Evolutionary conservation across 2,329 filamentous ascomycete genomes (phyloP), one percentile per base, ranked within the genome.

Genomic region (Aspergillus sclerotialis): DNA sequence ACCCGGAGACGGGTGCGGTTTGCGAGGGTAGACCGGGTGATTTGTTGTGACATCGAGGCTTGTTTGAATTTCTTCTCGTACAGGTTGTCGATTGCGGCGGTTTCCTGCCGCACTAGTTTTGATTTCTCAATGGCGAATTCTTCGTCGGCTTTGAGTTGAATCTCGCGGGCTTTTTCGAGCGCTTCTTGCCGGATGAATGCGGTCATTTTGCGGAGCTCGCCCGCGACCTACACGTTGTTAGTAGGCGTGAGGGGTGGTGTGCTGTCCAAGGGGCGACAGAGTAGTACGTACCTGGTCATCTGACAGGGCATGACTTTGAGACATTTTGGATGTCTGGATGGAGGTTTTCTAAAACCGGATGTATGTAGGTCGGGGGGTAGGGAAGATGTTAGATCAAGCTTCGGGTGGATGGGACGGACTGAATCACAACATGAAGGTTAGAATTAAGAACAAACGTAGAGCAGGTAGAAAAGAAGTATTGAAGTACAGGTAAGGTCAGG

Each of bases 41-140:
- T 96, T 72, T 98, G 92, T 76, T 96, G 92, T 44, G 87, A 90
- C 86, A 96, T 94, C 72, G 84, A 78, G 55, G 92, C 90, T 69
- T 94, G 85, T 75, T 95, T 98, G 79, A 93, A 93, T 73, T 96
- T 96, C 80, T 94, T 96, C 70, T 90, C 85, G 76, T 95, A 98
- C 52, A 83, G 72, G 48, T 74, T 73, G 70, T 98, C 92, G 72
- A 98, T 96, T 65, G 87, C 70, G 58, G 87, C 78, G 35, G 85
- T 95, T 70, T 96, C 92, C 68, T 93, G 82, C 62, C 87, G 90
- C 53, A 96, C 92, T 32, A 98, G 85, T 75, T 94, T 95, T 55
- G 89, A 92, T 72, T 98, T 98, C 64, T 98, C 92, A 62, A 95
- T 96, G 61, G 87, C 85, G 68, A 96, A 96, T 68, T 98, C 92